phyloP scores from a whole-genome alignment of 2,329 filamentous ascomycete species.

The Alternaria infectoria region DNA sequence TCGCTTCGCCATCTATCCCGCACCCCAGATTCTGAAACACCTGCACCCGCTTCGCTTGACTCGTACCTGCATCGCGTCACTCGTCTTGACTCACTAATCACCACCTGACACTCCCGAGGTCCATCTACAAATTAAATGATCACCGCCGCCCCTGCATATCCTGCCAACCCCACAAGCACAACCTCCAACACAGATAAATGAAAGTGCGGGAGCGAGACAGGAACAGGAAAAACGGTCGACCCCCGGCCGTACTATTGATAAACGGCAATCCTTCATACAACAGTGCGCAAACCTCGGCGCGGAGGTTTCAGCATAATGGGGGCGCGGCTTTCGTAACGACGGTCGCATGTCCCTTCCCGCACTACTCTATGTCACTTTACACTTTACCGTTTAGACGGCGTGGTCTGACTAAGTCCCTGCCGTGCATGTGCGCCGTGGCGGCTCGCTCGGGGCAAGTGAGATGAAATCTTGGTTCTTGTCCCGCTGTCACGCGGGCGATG shows the following conservation, averaged over 20 bases:
- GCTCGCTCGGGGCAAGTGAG: slow-evolving; percentile 1
- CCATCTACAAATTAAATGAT: neutral
- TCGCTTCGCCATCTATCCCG: neutral
- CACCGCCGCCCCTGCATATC: neutral
- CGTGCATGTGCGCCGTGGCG: neutral
- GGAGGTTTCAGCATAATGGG: neutral
- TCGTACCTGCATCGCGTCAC: neutral
- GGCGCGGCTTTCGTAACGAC: neutral
- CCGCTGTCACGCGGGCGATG: neutral
- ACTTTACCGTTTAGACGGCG: neutral
- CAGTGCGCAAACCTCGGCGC: neutral
- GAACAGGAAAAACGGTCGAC: neutral
- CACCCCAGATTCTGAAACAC: neutral
- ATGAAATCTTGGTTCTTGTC: neutral
- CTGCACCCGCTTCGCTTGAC: neutral
- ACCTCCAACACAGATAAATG: neutral
- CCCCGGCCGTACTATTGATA: neutral
- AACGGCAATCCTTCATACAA: neutral
- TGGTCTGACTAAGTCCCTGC: neutral
- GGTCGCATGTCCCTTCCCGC: neutral
- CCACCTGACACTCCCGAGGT: neutral
- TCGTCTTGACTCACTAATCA: neutral
- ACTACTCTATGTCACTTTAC: neutral
- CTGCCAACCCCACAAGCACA: neutral
- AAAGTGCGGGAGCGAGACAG: neutral